Percentiles rank a stretch among this genome's conserved stretches.
Evolutionary conservation across 2,329 filamentous ascomycete genomes (phyloP).

Genomic region (Plectosphaerella cucumerina): DNA sequence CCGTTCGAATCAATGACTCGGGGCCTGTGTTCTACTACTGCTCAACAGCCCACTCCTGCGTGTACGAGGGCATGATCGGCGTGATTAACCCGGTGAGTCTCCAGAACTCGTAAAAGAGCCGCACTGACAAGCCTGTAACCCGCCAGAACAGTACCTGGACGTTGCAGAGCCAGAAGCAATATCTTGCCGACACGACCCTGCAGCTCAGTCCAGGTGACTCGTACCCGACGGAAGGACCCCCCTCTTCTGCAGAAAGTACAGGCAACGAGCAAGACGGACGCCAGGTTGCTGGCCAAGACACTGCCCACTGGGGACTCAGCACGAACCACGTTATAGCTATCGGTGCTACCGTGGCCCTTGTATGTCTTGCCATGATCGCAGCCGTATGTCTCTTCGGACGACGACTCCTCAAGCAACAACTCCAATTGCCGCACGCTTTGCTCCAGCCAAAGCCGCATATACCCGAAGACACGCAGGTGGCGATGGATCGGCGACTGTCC

Average conservation of each 20-base stretch:
- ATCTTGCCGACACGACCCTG: neutral
- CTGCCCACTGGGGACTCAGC: neutral
- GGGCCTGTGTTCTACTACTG: neutral
- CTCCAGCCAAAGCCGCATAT: neutral
- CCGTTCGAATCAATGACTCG: neutral
- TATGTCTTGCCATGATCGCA: neutral
- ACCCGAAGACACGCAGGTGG: neutral
- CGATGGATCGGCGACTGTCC: neutral
- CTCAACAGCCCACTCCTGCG: neutral
- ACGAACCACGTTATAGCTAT: neutral
- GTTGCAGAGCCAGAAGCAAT: neutral
- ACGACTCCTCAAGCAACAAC: neutral
- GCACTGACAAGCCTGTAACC: neutral
- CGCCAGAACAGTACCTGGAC: neutral
- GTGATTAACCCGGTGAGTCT: neutral
- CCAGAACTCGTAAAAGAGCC: neutral
- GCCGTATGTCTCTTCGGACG: neutral
- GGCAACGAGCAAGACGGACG: neutral
- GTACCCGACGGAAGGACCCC: neutral
- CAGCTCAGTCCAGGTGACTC: neutral
- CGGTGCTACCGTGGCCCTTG: neutral
- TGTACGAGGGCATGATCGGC: neutral
- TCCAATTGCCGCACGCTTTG: neutral
- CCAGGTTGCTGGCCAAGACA: neutral
- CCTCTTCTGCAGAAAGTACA: neutral